Percentiles rank a stretch among this genome's conserved stretches.
These are phyloP conservation scores for Boletus sp. DNA, from an alignment of 768 basidiomycete genomes.

Conservation along the genomic window DNA sequence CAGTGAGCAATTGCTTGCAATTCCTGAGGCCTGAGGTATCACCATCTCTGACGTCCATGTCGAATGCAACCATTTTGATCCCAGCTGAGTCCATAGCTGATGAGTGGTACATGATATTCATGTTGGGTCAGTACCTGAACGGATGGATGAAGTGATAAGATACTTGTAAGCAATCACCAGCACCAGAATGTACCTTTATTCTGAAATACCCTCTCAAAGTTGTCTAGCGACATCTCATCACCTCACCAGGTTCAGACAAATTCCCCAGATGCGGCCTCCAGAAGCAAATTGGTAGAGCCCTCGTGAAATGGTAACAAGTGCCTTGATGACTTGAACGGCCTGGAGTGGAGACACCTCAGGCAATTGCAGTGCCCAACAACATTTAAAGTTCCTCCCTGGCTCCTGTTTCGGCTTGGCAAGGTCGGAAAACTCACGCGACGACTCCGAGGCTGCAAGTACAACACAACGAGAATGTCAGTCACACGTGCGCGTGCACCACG, in stretches of 20 bases:
- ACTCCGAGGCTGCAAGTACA: neutral
- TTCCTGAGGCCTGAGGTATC: neutral
- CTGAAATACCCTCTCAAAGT: neutral
- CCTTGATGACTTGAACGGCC: neutral
- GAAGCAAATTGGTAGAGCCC: too few species aligned
- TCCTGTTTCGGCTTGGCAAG: neutral
- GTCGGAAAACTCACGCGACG: neutral
- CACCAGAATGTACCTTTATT: neutral
- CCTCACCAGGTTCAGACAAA: neutral
- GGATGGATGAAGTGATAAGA: neutral
- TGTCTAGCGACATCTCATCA: too few species aligned
- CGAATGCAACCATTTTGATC: neutral
- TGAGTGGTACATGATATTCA: neutral
- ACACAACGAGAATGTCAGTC: neutral
- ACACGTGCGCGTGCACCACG: neutral
- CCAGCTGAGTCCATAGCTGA: neutral
- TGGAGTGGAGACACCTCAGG: too few species aligned
- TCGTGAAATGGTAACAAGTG: neutral
- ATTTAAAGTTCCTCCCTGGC: neutral
- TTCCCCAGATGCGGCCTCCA: too few species aligned
- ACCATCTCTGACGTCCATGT: neutral
- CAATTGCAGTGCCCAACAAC: neutral
- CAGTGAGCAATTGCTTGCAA: neutral
- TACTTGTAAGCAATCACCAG: neutral
- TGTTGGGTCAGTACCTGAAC: neutral